These are phyloP conservation scores for Aspergillus avenaceus DNA, from an alignment of 495 filamentous ascomycete species.

Conservation along the genomic window DNA sequence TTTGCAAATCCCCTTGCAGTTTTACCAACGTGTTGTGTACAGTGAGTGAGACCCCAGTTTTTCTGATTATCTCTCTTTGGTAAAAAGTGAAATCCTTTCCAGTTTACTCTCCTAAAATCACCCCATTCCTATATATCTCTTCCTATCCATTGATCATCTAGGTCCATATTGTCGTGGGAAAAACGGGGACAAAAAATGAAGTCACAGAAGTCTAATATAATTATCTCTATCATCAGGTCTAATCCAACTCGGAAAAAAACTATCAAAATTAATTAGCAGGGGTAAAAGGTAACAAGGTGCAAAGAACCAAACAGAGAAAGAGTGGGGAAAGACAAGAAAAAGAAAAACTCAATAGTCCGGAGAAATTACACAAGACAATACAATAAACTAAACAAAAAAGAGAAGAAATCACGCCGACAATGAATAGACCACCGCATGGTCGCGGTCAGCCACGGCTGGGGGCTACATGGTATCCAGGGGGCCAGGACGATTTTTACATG, in stretches of 20 bases:
- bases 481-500: slow-evolving; percentile 82
- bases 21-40: neutral
- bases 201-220: slow-evolving; percentile 2
- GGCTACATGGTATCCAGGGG: slow-evolving; percentile 89
- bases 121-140: slow-evolving; percentile 8
- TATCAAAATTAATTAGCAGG: slow-evolving; percentile 10
- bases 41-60: neutral
- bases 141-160: no score
- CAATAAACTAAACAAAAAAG: slow-evolving; percentile 1
- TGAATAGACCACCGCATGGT: slow-evolving; percentile 42
- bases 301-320: slow-evolving; percentile 5
- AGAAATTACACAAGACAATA: neutral
- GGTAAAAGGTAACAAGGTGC: neutral
- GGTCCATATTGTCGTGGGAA: no score
- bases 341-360: slow-evolving; percentile 6
- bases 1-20: neutral
- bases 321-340: slow-evolving; percentile 9
- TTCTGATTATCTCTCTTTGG: neutral
- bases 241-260: slow-evolving; percentile 8
- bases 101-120: neutral
- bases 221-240: slow-evolving; percentile 4
- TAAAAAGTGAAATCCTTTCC: no score
- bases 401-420: slow-evolving; percentile 13
- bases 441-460: slow-evolving; percentile 54
- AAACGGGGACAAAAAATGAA: slow-evolving; percentile 7